Base-by-base conservation (phyloP, 306 rosid species). In the Mimosa bimucronata region DNA sequence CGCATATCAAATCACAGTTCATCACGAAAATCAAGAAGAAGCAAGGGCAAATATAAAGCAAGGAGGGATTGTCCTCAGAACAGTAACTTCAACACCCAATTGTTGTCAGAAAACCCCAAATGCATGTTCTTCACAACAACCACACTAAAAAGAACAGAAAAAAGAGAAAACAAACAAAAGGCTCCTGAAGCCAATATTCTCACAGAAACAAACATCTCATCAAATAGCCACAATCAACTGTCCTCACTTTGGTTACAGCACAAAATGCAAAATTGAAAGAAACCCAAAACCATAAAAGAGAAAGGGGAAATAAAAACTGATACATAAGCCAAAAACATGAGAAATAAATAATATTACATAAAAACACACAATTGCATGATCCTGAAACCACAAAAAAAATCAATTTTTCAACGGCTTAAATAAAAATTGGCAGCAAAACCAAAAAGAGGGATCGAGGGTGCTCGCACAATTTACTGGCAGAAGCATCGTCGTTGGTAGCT, bases 401-500 rank as follows among this genome's bases (percentile, higher is more conserved):
- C 10, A 21, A 55, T 37, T 40, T 48, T 74, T 15, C 16, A 29
- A 37, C 38, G 57, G 44, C 15, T 29, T 31, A 34, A 18, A 15
- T 13, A n/a, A 29, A 25, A 53, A 13, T 5, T 34, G 52, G 71
- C 41, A 60, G 18, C 26, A 16, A 73, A n/a, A n/a, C n/a, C 19
- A 14, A 11, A 26, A 14, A 74, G 13, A 6, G 21, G 50, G 50
- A n/a, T 9, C 14, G 13, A 38, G 12, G 26, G 34, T 15, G n/a
- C 2, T 25, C 85, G 75, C 40, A 89, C 95, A 91, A 75, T 91
- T 91, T 88, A 86, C 92, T 89, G 80, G 95, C 91, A 12, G 91
- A 88, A 72, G 92, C 95, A 77, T 91, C 95, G 82, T 91, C 95
- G 81, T 91, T 91, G 73, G 95, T 91, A 77, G 91, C 95, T 72